Percentiles rank a stretch among this genome's conserved stretches.
Conservation (phyloP, 2,329 filamentous ascomycete genomes). For the Metarhizium robertsii region DNA sequence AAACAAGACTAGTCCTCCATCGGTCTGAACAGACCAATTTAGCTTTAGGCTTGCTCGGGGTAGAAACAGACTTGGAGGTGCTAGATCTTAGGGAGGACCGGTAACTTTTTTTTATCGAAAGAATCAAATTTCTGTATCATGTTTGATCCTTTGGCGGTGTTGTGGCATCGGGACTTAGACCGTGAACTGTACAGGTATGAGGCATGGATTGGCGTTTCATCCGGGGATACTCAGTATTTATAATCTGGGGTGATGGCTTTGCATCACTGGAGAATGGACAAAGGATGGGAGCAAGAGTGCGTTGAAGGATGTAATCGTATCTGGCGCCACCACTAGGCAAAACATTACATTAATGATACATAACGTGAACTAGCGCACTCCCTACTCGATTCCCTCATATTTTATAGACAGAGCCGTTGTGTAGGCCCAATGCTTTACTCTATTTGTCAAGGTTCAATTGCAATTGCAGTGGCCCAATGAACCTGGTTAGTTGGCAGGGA, state of each 20-base stretch:
- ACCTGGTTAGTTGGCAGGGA: slow-evolving; percentile 51
- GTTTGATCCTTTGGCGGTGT: background rate
- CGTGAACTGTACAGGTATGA: background rate
- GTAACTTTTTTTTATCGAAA: slow-evolving; percentile 3
- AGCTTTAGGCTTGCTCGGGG: slow-evolving; percentile 67
- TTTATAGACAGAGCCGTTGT: background rate
- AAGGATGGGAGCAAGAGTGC: background rate
- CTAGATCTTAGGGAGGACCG: slow-evolving; percentile 43
- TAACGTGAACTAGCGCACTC: slow-evolving; percentile 6
- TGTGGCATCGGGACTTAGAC: background rate
- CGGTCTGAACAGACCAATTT: slow-evolving; percentile 58
- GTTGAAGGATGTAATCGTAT: slow-evolving; percentile 3
- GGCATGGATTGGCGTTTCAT: background rate
- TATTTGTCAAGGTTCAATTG: slow-evolving; percentile 9
- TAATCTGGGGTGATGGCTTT: background rate
- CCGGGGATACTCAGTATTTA: background rate
- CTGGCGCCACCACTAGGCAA: slow-evolving; percentile 9
- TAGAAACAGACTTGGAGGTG: slow-evolving; percentile 66
- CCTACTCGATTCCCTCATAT: background rate
- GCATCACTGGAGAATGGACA: background rate
- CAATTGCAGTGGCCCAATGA: background rate
- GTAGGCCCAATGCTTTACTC: background rate
- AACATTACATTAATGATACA: slow-evolving; percentile 21
- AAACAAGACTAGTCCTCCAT: slow-evolving; percentile 46
- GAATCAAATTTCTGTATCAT: background rate